Conservation (phyloP, 768 basidiomycete genomes). For the Pulveroboletus ravenelii region DNA sequence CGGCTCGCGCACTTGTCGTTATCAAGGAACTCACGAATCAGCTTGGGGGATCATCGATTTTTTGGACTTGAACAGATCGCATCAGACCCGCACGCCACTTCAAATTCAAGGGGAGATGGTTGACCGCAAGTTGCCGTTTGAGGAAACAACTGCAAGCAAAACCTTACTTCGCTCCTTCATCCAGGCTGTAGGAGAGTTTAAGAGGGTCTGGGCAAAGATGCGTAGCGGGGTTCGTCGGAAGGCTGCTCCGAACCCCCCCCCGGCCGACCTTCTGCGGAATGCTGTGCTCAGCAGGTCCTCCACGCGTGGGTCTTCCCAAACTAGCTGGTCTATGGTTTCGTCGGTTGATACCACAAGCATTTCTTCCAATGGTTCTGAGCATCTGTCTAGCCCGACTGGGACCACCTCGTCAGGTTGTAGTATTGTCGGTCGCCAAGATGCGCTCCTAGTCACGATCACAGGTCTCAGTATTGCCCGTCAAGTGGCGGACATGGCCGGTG, state of each 20-base stretch:
- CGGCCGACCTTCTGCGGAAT: too few species aligned
- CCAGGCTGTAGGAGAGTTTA: constrained; percentile 1
- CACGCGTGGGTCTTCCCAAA: neutral
- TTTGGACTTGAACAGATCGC: neutral
- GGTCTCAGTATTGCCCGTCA: constrained; percentile 5
- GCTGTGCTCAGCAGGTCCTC: neutral
- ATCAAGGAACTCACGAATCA: constrained; percentile 5
- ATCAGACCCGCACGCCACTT: neutral
- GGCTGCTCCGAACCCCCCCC: neutral
- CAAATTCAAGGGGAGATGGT: constrained; percentile 19
- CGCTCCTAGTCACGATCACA: constrained; percentile 1
- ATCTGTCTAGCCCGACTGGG: neutral
- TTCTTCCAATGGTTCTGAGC: neutral
- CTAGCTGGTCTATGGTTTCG: neutral
- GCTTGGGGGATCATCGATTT: constrained; percentile 11
- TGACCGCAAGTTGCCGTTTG: constrained; percentile 2
- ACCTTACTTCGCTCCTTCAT: constrained; percentile 10
- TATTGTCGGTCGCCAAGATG: neutral
- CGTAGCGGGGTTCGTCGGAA: neutral
- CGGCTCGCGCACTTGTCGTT: constrained; percentile 12
- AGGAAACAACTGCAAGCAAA: constrained; percentile 15
- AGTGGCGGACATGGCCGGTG: constrained; percentile 1
- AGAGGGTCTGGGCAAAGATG: constrained; percentile 4
- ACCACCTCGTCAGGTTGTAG: constrained; percentile 5
- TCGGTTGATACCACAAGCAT: neutral